Conservation (phyloP, 768 basidiomycete species). For the Tricholoma terreum region DNA sequence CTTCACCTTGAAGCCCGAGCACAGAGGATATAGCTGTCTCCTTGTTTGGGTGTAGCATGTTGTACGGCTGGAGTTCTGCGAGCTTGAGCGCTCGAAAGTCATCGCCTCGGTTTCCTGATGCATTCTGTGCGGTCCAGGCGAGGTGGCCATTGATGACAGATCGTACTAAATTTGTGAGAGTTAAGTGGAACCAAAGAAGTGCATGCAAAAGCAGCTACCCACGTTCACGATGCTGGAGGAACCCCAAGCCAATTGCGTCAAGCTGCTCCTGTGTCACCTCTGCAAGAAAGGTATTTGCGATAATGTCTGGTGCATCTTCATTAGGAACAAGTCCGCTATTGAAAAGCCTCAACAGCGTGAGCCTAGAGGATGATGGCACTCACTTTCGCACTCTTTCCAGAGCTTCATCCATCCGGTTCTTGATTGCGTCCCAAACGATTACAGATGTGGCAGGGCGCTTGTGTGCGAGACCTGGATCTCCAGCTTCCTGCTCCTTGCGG, state of each 20-base stretch:
- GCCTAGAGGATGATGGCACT: not conserved
- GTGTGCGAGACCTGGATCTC: constrained; percentile 12
- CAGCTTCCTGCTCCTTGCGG: constrained; percentile 27
- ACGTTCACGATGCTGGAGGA: constrained; percentile 27
- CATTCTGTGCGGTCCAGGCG: constrained; percentile 25
- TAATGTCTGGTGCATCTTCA: constrained; percentile 29
- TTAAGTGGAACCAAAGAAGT: not conserved
- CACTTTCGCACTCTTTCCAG: constrained; percentile 18
- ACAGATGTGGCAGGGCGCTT: constrained; percentile 18
- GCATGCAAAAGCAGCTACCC: constrained; percentile 6
- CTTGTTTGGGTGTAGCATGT: constrained; percentile 21
- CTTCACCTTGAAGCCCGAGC: constrained; percentile 26
- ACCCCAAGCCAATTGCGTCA: constrained; percentile 18
- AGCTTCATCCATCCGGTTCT: constrained; percentile 24
- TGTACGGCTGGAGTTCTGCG: constrained; percentile 25
- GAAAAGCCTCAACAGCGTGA: not conserved
- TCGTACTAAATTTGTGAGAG: constrained; percentile 13
- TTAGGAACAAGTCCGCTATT: constrained; percentile 21
- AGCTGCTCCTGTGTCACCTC: constrained; percentile 24
- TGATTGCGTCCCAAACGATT: constrained; percentile 25
- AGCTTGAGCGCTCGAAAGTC: constrained; percentile 25
- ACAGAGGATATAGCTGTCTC: constrained; percentile 16
- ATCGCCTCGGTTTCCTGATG: constrained; percentile 30
- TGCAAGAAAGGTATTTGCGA: constrained; percentile 30
- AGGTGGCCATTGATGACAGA: constrained; percentile 25